Evolutionary conservation across 208 protist species (phyloP).

Genomic region (Leptomonas seymouri): DNA sequence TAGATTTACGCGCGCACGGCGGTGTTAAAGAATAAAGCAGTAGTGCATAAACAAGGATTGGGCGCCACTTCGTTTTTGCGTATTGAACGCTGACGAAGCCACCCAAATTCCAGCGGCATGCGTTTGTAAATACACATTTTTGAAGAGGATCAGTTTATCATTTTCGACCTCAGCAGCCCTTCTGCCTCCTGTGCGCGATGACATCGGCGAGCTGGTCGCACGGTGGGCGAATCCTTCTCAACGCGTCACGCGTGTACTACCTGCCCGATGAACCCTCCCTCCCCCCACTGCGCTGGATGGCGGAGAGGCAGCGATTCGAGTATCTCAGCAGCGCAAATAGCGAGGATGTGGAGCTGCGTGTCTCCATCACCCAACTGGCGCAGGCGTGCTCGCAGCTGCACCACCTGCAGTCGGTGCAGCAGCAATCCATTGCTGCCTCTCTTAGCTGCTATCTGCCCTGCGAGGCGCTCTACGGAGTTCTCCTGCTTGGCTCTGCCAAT

Average conservation of each 20-base stretch:
- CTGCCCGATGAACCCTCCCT: constrained; percentile 31
- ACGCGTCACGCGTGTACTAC: constrained; percentile 39
- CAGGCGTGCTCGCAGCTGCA: constrained; percentile 19
- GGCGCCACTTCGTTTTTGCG: too few species aligned
- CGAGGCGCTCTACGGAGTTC: constrained; percentile 72
- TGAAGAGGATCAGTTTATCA: not conserved
- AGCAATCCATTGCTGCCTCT: constrained; percentile 15
- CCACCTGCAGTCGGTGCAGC: constrained; percentile 22
- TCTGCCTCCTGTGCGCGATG: not conserved
- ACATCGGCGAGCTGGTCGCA: constrained; percentile 15
- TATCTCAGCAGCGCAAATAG: constrained; percentile 30
- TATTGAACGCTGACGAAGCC: too few species aligned
- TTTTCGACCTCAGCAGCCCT: not conserved
- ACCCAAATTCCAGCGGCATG: too few species aligned
- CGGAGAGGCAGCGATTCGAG: constrained; percentile 48
- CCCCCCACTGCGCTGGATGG: constrained; percentile 47
- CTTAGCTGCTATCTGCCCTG: constrained; percentile 38
- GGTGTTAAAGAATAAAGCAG: too few species aligned
- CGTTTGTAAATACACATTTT: not conserved
- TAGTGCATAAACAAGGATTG: too few species aligned
- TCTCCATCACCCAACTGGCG: constrained; percentile 25
- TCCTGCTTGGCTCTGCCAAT: constrained; percentile 46
- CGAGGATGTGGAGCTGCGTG: constrained; percentile 39
- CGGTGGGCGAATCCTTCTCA: constrained; percentile 30
- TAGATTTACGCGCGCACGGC: too few species aligned